Evolutionary conservation across 2,329 filamentous ascomycete species (phyloP).

Genomic region (Colletotrichum liriopes): DNA sequence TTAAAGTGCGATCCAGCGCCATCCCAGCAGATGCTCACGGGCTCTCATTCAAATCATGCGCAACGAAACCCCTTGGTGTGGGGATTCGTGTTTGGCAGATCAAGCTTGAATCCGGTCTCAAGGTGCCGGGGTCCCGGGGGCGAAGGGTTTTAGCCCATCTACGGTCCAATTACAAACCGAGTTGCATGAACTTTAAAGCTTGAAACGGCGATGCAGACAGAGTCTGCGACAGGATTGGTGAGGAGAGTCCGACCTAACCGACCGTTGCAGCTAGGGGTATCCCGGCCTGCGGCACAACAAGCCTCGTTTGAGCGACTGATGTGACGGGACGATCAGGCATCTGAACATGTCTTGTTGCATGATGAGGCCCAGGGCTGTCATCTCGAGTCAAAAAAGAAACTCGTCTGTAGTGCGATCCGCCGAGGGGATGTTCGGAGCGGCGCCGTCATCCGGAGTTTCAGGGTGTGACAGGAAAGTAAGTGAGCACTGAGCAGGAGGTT

Average conservation of each 20-base stretch:
- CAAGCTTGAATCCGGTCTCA: constrained; percentile 16
- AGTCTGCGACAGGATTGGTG: constrained; percentile 35
- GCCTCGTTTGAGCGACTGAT: constrained; percentile 36
- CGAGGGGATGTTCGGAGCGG: constrained; percentile 18
- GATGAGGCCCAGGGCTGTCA: constrained; percentile 33
- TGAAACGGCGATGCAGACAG: constrained; percentile 39
- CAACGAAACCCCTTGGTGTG: constrained; percentile 18
- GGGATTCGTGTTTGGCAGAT: constrained; percentile 24
- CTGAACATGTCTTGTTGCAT: constrained; percentile 34
- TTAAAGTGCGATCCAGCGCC: constrained; percentile 11
- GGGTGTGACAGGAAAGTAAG: constrained; percentile 26
- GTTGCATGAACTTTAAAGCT: constrained; percentile 35
- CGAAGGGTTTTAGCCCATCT: not conserved
- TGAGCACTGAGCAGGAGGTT: not conserved
- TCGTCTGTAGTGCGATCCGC: constrained; percentile 18
- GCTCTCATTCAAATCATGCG: constrained; percentile 23
- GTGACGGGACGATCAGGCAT: constrained; percentile 41
- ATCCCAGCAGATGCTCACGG: constrained; percentile 23
- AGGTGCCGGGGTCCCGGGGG: constrained; percentile 1
- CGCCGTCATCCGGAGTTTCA: constrained; percentile 41
- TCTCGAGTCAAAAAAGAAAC: constrained; percentile 29
- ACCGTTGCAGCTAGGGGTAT: constrained; percentile 19
- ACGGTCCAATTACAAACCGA: not conserved
- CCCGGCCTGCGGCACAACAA: constrained; percentile 29
- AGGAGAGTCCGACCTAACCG: constrained; percentile 28